A percentile compares a stretch with the other conserved stretches of the same genome.
Evolutionary conservation across 2,329 filamentous ascomycete species (phyloP).

Genomic region (Cryphonectria radicalis): DNA sequence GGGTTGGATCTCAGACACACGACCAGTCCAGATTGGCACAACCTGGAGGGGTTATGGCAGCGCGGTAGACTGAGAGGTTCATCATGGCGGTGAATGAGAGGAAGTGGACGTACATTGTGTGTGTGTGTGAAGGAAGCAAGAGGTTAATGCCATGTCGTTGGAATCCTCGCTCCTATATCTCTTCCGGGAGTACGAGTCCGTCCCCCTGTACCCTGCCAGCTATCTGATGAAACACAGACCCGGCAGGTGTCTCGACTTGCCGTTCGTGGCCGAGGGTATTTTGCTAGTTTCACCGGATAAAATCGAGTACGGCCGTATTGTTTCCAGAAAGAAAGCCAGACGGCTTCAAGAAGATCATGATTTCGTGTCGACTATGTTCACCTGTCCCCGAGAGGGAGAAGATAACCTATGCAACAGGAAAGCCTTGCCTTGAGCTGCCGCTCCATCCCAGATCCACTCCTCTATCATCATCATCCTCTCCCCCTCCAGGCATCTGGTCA

Average conservation of each 20-base stretch:
- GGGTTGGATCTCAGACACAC: not conserved
- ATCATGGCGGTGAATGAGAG: not conserved
- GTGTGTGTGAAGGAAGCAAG: not conserved
- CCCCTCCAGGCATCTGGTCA: not conserved
- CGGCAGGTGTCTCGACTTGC: not conserved
- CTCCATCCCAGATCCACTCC: not conserved
- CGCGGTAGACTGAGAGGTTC: not conserved
- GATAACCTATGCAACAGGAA: conserved; percentile 26
- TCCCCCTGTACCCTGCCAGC: conserved; percentile 7
- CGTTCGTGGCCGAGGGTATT: not conserved
- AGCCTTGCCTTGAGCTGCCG: conserved; percentile 17
- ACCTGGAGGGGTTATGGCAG: not conserved
- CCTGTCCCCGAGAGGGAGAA: conserved; percentile 5
- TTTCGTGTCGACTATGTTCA: conserved; percentile 24
- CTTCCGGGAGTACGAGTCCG: not conserved
- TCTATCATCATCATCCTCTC: not conserved
- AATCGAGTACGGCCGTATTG: not conserved
- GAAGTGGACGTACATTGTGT: not conserved
- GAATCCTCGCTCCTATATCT: not conserved
- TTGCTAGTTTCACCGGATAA: not conserved
- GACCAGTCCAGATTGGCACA: not conserved
- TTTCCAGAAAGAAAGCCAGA: not conserved
- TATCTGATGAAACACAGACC: conserved; percentile 8
- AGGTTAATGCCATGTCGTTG: not conserved
- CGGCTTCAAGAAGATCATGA: conserved; percentile 20